Percentiles rank a stretch among this genome's conserved stretches.
Evolutionary conservation across 129 eudicot species (phyloP).

Genomic region (Helichrysum umbraculigerum): DNA sequence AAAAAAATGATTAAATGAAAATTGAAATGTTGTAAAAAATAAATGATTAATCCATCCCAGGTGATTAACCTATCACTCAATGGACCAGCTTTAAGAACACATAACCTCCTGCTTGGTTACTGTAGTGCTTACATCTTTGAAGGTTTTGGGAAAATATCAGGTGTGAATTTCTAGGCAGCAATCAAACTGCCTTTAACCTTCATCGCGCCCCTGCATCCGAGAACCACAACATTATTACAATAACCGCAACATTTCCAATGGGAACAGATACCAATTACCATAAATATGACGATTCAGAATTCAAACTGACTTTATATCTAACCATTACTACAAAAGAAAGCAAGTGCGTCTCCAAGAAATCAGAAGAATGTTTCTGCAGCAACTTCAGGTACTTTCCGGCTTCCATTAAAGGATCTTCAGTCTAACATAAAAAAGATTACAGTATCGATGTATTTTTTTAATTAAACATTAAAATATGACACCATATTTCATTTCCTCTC

Average conservation of each 20-base stretch:
- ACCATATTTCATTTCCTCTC: no score
- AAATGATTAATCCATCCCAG: conserved; percentile 7
- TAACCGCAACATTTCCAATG: no score
- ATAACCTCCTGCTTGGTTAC: background rate
- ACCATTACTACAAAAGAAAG: conserved; percentile 58
- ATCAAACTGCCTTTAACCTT: conserved; percentile 90
- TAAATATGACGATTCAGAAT: background rate
- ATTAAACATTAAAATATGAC: no score
- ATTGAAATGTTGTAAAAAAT: no score
- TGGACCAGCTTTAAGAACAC: conserved; percentile 2
- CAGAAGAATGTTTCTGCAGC: conserved; percentile 86
- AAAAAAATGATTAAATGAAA: no score
- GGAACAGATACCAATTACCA: background rate
- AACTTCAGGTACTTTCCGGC: conserved; percentile 87
- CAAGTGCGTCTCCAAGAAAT: conserved; percentile 78
- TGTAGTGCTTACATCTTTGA: conserved; percentile 88
- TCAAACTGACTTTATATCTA: background rate
- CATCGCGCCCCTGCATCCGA: conserved; percentile 72
- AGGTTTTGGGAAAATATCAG: conserved; percentile 96
- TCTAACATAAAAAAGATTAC: conserved; percentile 40
- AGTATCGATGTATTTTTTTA: background rate
- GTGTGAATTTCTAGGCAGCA: conserved; percentile 94
- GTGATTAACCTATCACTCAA: background rate
- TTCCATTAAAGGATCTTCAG: conserved; percentile 87
- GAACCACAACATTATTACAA: background rate